Evolutionary conservation across 2,329 filamentous ascomycete species (phyloP), one percentile per base, ranked within the genome.

Genomic region (Thyridium curvatum): DNA sequence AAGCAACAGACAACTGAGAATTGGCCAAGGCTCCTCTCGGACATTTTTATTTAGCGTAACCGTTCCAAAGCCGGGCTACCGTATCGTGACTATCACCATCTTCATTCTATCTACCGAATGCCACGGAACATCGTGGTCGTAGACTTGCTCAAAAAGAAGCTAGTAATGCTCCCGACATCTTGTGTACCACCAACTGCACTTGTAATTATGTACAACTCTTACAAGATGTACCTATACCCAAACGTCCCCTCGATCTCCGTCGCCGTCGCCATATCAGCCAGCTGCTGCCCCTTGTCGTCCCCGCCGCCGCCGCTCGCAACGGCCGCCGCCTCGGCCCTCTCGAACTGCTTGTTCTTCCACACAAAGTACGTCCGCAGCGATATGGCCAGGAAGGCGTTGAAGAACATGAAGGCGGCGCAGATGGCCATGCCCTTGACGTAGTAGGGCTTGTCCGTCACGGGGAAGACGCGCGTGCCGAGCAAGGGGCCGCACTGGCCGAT

Each of bases 401-500:
- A 57, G 37, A 66, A 61, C 58, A 68, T 63, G 34, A 66, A 66
- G 3, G 43, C 59, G 3, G 62, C 62, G 36, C 62, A 66, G 34
- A 64, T 45, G 14, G 46, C 42, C 60, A 64, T 64, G 28, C 65
- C 64, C 50, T 54, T 59, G 35, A 56, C 49, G 34, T 61, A 68
- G 43, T 57, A 60, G 7, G 65, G 64, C 35, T 43, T 46, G 4
- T 64, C 55, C 3, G 32, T 15, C 2, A 56, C 51, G 0, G 79
- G 80, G 46, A 83, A 86, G 8, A 84, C 50, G 34, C 79, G 71
- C 3, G 79, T 84, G 4, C 80, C 81, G 6, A 84, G 55, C 12
- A 83, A 59, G 2, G 79, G 77, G 0, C 78, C 77, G 43, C 74
- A 77, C 54, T 80, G 80, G 1, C 80, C 81, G 16, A 82, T 60